Percentiles rank a stretch among this genome's conserved stretches.
phyloP scores from a whole-genome alignment of 1,139 yeast species.

The Lodderomyces pseudojiufengensis region DNA sequence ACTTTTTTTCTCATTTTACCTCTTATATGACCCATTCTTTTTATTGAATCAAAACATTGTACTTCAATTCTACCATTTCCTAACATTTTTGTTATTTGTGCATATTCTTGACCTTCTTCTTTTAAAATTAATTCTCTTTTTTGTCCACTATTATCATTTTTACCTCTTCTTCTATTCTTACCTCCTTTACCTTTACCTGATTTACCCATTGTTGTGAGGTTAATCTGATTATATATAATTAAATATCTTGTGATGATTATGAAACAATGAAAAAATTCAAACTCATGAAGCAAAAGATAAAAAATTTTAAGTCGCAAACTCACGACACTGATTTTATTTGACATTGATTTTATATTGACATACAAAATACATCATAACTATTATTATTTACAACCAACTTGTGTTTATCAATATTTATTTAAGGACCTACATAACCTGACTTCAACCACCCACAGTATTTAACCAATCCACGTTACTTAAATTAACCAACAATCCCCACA shows the following conservation, averaged over 20 bases:
- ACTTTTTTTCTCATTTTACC: slow-evolving; percentile 99
- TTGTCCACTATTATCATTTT: slow-evolving; percentile 87
- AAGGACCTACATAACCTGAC: too few species aligned
- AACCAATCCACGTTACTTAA: too few species aligned
- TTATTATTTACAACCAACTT: too few species aligned
- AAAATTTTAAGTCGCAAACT: neutral
- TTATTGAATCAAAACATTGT: slow-evolving; percentile 86
- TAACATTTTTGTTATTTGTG: slow-evolving; percentile 96
- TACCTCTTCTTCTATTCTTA: slow-evolving; percentile 97
- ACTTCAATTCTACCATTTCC: slow-evolving; percentile 98
- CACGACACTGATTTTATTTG: too few species aligned
- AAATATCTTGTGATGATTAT: neutral
- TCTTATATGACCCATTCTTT: slow-evolving; percentile 96
- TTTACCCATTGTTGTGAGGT: slow-evolving; percentile 37
- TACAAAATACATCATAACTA: too few species aligned
- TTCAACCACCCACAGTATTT: too few species aligned
- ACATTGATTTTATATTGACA: too few species aligned
- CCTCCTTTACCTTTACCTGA: slow-evolving; percentile 60
- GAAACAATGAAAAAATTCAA: neutral
- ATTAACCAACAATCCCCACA: too few species aligned
- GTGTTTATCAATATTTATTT: too few species aligned
- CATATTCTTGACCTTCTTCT: slow-evolving; percentile 98
- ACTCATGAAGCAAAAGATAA: neutral
- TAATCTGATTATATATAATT: neutral
- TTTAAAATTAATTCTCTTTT: slow-evolving; percentile 90